These are phyloP conservation scores for Pythium grandisporangium DNA, from an alignment of 352 stramenopile species.

Conservation along the genomic window DNA sequence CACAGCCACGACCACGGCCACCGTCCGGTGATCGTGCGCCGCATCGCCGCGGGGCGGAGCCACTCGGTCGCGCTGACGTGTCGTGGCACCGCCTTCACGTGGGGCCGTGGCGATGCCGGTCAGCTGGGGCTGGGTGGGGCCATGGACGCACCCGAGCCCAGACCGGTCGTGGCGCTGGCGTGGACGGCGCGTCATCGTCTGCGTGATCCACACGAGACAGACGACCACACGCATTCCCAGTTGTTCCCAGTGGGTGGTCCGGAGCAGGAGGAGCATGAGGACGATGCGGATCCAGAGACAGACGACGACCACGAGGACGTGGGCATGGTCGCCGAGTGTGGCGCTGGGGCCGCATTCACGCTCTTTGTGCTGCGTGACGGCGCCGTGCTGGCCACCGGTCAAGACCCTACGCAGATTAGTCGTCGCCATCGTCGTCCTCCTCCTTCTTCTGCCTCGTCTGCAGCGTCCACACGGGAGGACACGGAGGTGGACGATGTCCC, in stretches of 20 bases:
- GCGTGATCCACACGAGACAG: no score
- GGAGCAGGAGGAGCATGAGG: no score
- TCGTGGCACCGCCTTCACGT: slow-evolving; percentile 51
- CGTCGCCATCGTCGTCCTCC: no score
- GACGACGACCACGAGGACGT: slow-evolving; percentile 1
- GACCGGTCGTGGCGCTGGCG: slow-evolving; percentile 51
- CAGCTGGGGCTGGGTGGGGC: slow-evolving; percentile 55
- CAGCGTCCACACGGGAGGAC: not conserved
- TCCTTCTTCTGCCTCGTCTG: no score
- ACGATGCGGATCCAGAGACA: no score
- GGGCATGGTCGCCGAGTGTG: slow-evolving; percentile 9
- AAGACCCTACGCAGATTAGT: not conserved
- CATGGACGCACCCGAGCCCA: slow-evolving; percentile 50
- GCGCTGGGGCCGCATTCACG: slow-evolving; percentile 12
- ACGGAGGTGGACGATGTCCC: not conserved
- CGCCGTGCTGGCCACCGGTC: slow-evolving; percentile 8
- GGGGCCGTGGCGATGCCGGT: slow-evolving; percentile 51
- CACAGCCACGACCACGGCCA: no score
- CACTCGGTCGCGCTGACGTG: slow-evolving; percentile 55
- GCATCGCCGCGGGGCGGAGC: slow-evolving; percentile 51
- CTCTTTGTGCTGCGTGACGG: slow-evolving; percentile 16
- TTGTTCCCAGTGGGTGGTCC: no score
- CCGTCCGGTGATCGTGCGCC: slow-evolving; percentile 20
- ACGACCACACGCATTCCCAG: no score
- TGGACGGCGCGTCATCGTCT: no score